Evolutionary conservation across 129 eudicot genomes (phyloP), one percentile per base, ranked within the genome.

Genomic region (sunflower (Helianthus annuus)): DNA sequence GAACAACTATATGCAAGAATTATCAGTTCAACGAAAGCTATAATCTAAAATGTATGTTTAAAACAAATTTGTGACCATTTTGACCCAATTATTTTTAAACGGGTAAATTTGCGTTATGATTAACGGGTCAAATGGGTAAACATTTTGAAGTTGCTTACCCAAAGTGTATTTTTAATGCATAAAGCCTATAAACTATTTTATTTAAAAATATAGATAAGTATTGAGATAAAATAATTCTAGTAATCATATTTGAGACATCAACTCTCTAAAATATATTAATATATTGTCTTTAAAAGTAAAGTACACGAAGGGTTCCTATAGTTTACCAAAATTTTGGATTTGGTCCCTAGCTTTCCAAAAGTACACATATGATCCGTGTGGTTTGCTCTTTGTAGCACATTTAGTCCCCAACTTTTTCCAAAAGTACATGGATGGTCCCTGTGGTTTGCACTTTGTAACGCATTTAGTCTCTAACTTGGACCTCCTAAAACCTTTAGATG

Each of bases 21-120:
- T 74, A 10, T 22, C 71, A 36, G 52, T 51, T 61, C 61, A 61
- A 60, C 17, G 49, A 48, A 27, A 48, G 49, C 13, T 39, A 3
- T 40, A 73, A 14, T 49, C 66, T 63, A 64, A 64, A 66, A 49
- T 19, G 13, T n/a, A 57, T 4, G 22, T 52, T 39, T 51, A 69
- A 61, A n/a, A 61, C n/a, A 58, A 73, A 46, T 29, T 5, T 34
- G 57, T 24, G 19, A 16, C 32, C 16, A 16, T 39, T 16, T 70
- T 53, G 3, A 54, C 22, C 39, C 52, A 16, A 52, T 53, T 52
- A 52, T 11, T 27, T 16, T 51, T 16, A 8, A 60, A 60, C 2
- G 4, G 10, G 60, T 72, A 48, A 11, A 48, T 32, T 15, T 1
- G 16, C 34, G 4, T 45, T 71, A 56, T 40, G 39, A 6, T 40